Evolutionary conservation across 768 basidiomycete genomes (phyloP).

Genomic region (Panellus pusillus): DNA sequence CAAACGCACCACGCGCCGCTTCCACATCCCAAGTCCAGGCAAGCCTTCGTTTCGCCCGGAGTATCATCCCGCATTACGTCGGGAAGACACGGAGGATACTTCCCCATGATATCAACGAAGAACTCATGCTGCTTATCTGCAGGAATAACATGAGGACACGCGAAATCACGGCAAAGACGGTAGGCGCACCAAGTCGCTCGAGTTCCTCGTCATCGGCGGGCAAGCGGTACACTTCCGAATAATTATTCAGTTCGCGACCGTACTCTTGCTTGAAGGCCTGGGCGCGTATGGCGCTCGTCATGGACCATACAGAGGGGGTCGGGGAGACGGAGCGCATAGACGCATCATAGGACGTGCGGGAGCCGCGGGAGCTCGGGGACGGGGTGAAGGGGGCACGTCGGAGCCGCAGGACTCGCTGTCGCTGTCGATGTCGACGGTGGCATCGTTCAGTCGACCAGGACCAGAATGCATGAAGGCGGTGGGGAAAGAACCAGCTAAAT

Average conservation of each 20-base stretch:
- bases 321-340: constrained; percentile 70
- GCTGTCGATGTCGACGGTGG: constrained; percentile 47
- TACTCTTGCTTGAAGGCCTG: constrained; percentile 64
- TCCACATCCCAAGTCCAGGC: constrained; percentile 78
- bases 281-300: constrained; percentile 62
- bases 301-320: constrained; percentile 64
- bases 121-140: constrained; percentile 69
- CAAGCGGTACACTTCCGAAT: constrained; percentile 75
- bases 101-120: constrained; percentile 65
- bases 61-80: constrained; percentile 61
- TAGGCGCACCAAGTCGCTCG: constrained; percentile 58
- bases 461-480: constrained; percentile 3
- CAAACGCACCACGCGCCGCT: constrained; percentile 68
- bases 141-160: constrained; percentile 10
- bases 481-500: not conserved
- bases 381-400: constrained; percentile 35
- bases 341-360: constrained; percentile 56
- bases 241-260: constrained; percentile 71
- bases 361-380: constrained; percentile 41
- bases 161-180: not conserved
- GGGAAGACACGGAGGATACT: constrained; percentile 59
- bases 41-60: constrained; percentile 57
- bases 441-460: constrained; percentile 20
- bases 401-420: constrained; percentile 47
- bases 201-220: constrained; percentile 81